phyloP scores from a whole-genome alignment of 495 filamentous ascomycete genomes.

The Podospora conica region DNA sequence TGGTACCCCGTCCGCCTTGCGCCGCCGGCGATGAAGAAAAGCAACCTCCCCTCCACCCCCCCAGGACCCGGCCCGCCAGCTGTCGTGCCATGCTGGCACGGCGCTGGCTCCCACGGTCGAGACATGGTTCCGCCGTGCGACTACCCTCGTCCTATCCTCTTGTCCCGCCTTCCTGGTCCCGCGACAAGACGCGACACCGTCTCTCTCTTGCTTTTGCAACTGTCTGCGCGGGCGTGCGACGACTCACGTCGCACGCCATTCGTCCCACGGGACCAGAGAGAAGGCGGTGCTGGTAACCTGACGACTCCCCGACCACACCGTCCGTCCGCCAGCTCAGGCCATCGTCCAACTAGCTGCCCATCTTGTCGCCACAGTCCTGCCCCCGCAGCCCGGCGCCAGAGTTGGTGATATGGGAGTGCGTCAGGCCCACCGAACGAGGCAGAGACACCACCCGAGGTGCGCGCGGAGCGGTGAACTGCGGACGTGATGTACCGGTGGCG shows the following conservation, averaged over 20 bases:
- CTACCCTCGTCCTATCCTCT: not conserved
- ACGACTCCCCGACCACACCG: not conserved
- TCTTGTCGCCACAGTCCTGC: not conserved
- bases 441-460: not conserved
- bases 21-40: not conserved
- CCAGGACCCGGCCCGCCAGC: not conserved
- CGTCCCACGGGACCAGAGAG: not conserved
- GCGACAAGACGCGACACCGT: not conserved
- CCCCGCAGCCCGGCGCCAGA: not conserved
- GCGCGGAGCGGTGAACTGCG: not conserved
- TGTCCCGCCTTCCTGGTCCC: not conserved
- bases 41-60: not conserved
- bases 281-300: not conserved
- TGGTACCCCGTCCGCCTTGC: not conserved
- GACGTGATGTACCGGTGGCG: not conserved
- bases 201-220: not conserved
- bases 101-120: not conserved
- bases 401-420: not conserved
- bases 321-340: not conserved
- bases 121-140: not conserved
- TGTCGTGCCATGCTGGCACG: not conserved
- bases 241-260: not conserved
- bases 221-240: not conserved
- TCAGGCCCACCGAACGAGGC: too few species aligned
- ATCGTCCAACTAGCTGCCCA: too few species aligned